Evolutionary conservation across 140 eudicot species (phyloP).

Genomic region (Erigeron philadelphicus): DNA sequence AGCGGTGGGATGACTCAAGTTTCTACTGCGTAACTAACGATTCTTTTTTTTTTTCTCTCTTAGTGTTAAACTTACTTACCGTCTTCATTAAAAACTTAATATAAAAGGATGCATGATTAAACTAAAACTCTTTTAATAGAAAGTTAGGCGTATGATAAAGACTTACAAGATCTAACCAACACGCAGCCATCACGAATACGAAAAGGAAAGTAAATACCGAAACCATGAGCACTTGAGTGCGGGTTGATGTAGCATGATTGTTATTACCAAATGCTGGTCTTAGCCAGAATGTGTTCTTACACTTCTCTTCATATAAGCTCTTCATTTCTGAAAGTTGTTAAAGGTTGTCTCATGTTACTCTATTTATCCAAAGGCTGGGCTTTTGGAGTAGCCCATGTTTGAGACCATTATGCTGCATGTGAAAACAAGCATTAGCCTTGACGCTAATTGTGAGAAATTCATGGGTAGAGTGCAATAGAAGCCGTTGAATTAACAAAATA

Average conservation of each 20-base stretch:
- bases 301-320: slow-evolving; percentile 29
- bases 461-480: no score
- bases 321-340: slow-evolving; percentile 1
- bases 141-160: neutral
- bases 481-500: no score
- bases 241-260: neutral
- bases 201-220: slow-evolving; percentile 20
- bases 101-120: neutral
- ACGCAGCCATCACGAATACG: slow-evolving; percentile 24
- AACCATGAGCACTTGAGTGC: neutral
- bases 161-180: slow-evolving; percentile 39
- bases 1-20: no score
- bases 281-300: neutral
- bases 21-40: neutral
- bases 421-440: neutral
- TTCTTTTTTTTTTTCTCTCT: neutral
- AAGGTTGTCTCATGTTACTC: neutral
- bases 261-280: neutral
- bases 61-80: neutral
- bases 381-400: neutral
- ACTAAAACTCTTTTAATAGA: neutral
- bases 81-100: no score
- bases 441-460: no score
- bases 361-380: neutral
- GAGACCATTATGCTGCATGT: neutral